Percentiles rank a stretch among this genome's conserved stretches.
phyloP scores from a whole-genome alignment of 2,329 filamentous ascomycete genomes.

The Macrophomina tecta region DNA sequence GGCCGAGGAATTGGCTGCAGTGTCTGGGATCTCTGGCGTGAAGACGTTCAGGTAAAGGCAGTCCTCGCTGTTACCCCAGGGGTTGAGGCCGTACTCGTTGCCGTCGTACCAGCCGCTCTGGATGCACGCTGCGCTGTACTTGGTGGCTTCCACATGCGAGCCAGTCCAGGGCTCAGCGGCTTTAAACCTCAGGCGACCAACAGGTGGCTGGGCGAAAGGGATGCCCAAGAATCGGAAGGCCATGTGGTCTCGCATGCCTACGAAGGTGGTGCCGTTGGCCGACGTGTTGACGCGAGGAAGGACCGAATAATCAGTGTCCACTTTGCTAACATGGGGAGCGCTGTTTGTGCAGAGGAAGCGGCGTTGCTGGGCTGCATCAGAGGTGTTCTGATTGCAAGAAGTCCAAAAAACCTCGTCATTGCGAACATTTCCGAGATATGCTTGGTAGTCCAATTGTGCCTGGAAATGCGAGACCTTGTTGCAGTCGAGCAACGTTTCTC shows the following conservation, averaged over 20 bases:
- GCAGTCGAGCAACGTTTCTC: neutral
- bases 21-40: conserved; percentile 41
- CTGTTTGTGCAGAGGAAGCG: conserved; percentile 10
- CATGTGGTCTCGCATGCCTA: conserved; percentile 16
- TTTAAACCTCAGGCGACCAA: conserved; percentile 16
- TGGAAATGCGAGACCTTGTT: neutral
- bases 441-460: conserved; percentile 1
- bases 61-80: conserved; percentile 20
- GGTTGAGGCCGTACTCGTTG: neutral
- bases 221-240: conserved; percentile 25
- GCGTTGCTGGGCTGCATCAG: neutral
- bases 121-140: conserved; percentile 52
- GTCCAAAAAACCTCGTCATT: conserved; percentile 4
- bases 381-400: neutral
- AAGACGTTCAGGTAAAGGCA: conserved; percentile 47
- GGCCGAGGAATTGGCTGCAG: conserved; percentile 39
- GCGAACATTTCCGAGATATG: conserved; percentile 2
- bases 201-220: conserved; percentile 23
- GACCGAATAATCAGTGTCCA: neutral
- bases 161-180: conserved; percentile 25
- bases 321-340: neutral
- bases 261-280: conserved; percentile 2
- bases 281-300: conserved; percentile 3
- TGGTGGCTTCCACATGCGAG: conserved; percentile 46
- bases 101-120: conserved; percentile 40